A percentile compares a stretch with the other conserved stretches of the same genome.
These are phyloP conservation scores for Conoideocrella luteorostrata DNA, from an alignment of 2,329 filamentous ascomycete species.

Conservation along the genomic window DNA sequence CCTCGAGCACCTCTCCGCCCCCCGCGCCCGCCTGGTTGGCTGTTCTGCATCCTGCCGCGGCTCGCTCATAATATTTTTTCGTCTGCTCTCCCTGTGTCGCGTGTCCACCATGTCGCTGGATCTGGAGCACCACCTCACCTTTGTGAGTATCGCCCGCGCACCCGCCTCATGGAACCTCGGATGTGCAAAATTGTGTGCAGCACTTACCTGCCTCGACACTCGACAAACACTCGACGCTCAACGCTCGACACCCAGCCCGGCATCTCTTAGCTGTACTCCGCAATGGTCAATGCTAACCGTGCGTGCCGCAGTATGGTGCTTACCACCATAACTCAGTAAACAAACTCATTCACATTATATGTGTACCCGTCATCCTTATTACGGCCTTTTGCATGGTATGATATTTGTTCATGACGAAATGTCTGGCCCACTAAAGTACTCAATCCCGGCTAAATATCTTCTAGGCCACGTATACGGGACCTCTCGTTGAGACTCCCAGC, in stretches of 20 bases:
- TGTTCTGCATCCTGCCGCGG: constrained; percentile 8
- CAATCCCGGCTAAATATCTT: constrained; percentile 6
- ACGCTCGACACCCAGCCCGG: no score
- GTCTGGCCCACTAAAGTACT: neutral
- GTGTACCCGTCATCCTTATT: constrained; percentile 69
- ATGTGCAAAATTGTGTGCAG: no score
- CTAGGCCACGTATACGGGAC: constrained; percentile 57
- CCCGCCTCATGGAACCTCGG: constrained; percentile 2
- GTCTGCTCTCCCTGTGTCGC: constrained; percentile 4
- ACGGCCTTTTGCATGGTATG: constrained; percentile 66
- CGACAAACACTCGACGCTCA: no score
- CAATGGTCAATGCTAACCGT: no score
- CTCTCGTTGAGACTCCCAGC: constrained; percentile 56
- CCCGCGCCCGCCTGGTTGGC: constrained; percentile 1
- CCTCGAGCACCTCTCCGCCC: neutral
- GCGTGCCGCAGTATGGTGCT: constrained; percentile 61
- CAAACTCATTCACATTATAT: constrained; percentile 70
- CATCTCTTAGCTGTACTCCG: neutral
- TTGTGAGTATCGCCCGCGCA: constrained; percentile 45
- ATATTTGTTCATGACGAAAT: constrained; percentile 3
- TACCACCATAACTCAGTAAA: constrained; percentile 78
- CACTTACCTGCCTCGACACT: no score
- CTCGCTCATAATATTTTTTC: constrained; percentile 1
- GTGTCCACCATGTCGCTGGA: constrained; percentile 56
- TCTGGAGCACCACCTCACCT: constrained; percentile 74